These are phyloP conservation scores for Polychaeton citri DNA, from an alignment of 2,329 filamentous ascomycete genomes.

Conservation along the genomic window DNA sequence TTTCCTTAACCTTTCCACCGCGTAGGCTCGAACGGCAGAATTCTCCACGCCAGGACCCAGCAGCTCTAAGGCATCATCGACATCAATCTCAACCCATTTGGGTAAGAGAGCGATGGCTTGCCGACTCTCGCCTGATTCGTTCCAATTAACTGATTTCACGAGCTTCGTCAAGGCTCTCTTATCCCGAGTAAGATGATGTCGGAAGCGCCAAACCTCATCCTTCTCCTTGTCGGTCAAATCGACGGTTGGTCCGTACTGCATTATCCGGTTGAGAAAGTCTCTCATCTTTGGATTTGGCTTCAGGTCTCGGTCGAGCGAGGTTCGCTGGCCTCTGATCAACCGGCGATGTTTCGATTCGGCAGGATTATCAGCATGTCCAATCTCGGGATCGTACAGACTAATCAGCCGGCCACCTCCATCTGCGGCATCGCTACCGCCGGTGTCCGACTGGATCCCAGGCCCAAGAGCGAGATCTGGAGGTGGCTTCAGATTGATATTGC, in stretches of 20 bases:
- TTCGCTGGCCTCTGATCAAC: constrained; percentile 80
- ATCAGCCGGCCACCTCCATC: constrained; percentile 51
- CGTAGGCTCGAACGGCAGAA: constrained; percentile 75
- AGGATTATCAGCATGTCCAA: constrained; percentile 79
- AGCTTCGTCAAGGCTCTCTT: constrained; percentile 85
- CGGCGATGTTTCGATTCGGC: constrained; percentile 90
- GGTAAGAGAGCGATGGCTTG: constrained; percentile 82
- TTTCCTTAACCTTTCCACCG: constrained; percentile 81
- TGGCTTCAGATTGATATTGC: constrained; percentile 60
- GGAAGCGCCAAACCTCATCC: constrained; percentile 93
- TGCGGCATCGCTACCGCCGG: constrained; percentile 34
- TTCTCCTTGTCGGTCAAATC: constrained; percentile 81
- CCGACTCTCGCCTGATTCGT: constrained; percentile 67
- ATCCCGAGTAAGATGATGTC: constrained; percentile 84
- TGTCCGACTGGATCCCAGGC: constrained; percentile 67
- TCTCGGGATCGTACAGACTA: constrained; percentile 84
- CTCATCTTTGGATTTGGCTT: constrained; percentile 93
- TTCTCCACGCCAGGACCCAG: constrained; percentile 89
- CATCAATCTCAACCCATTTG: constrained; percentile 92
- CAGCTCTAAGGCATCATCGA: constrained; percentile 89
- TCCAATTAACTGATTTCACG: constrained; percentile 95
- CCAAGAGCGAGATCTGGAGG: constrained; percentile 82
- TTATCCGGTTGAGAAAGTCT: constrained; percentile 80
- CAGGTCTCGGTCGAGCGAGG: constrained; percentile 83
- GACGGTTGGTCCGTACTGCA: constrained; percentile 87